These are phyloP conservation scores for Alternaria sp. DNA, from an alignment of 2,329 filamentous ascomycete species.

Conservation along the genomic window DNA sequence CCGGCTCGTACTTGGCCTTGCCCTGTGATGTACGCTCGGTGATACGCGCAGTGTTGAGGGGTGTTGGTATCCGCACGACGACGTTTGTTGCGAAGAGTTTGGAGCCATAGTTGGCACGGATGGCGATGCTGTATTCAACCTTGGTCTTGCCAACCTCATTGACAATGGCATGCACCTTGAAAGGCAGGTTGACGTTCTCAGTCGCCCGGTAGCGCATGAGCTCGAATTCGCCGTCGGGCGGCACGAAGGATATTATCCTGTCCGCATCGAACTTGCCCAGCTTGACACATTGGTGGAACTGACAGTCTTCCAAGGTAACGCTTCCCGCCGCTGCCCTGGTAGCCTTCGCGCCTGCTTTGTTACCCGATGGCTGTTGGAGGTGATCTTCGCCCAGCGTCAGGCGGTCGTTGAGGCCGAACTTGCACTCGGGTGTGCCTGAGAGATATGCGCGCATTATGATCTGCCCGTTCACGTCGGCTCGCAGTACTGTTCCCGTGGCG, in stretches of 20 bases:
- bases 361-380: constrained; percentile 73
- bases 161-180: constrained; percentile 98
- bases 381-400: constrained; percentile 78
- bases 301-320: constrained; percentile 96
- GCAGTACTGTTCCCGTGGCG: constrained; percentile 92
- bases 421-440: constrained; percentile 96
- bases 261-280: constrained; percentile 96
- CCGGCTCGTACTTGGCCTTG: constrained; percentile 97
- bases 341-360: constrained; percentile 82
- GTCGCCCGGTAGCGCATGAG: constrained; percentile 98
- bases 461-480: constrained; percentile 95
- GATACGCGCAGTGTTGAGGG: constrained; percentile 94
- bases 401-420: constrained; percentile 96
- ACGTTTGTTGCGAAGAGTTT: constrained; percentile 99
- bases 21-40: constrained; percentile 93
- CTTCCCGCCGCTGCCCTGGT: constrained; percentile 95
- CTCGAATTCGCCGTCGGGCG: constrained; percentile 97
- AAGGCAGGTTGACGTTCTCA: constrained; percentile 97
- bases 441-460: constrained; percentile 99
- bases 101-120: constrained; percentile 94
- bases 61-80: constrained; percentile 90
- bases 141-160: constrained; percentile 97
- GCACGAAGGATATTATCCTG: constrained; percentile 95
- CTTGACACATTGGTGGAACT: constrained; percentile 99
- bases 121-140: constrained; percentile 97